Base-by-base conservation (phyloP, 352 stramenopile species). In the Pythium sp. region DNA sequence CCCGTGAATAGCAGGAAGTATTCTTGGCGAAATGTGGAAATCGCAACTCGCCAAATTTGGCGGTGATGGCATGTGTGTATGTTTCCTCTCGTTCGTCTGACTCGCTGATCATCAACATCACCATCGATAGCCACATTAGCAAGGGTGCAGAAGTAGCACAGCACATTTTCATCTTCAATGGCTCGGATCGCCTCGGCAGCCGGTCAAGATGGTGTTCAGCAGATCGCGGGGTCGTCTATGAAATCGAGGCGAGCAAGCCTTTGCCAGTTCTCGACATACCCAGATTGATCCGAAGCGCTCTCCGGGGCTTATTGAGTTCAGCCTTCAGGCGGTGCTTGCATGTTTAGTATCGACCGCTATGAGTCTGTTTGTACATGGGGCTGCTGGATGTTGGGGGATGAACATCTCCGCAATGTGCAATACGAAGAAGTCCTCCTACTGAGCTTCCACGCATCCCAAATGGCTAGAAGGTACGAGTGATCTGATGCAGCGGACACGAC, bases 241-340 rank as follows among this genome's bases (percentile, higher is more conserved):
- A 43, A 6, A 59, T 43, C 28, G 54, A 41, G 4, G 54, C 30
- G 15, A 59, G 54, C 54, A 59, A 32, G 15, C 54, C 54, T 18
- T 20, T 59, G 15, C 54, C 54, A 3, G 28, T 59, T 2, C 24
- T 59, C 54, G 54, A 59, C 54, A 59, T 59, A 28, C 24, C 54
- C 26, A 59, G 15, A 26, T 59, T 28, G 26, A 22, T 41, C 6
- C 54, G 54, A 12, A 59, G 5, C 26, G 14, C 28, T 0, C 24
- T 26, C 24, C 24, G 24, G 24, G 24, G 43, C 41, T 47, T 47
- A 5, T 26, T 26, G 24, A 1, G 24, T 26, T 26, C 24, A 26
- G 24, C 24, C 24, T 49, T 49, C 41, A 51, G 43, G 43, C 1
- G 43, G 43, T 51, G 43, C 43, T 51, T 12, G 43, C 43, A 51